Base-by-base conservation (phyloP, 129 eudicot species). In the Chrysanthemum lavandulifolium region DNA sequence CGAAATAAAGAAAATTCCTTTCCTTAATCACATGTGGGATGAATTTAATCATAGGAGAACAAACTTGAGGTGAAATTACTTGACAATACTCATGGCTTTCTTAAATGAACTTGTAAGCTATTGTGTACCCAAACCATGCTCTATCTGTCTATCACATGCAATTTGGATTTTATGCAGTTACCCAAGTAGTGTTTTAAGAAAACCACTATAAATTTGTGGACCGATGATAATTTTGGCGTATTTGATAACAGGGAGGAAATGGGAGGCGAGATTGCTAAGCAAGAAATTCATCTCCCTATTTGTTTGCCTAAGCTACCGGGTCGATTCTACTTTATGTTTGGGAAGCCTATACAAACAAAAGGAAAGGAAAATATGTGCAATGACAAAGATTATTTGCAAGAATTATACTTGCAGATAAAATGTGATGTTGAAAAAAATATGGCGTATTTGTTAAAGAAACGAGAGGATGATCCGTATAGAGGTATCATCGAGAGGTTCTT, bases 401-500 rank as follows among this genome's bases (percentile, higher is more conserved):
- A 61, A n/a, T 36, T 81, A 25, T 86, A 86, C 33, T 5, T 40
- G 66, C 74, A 86, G 13, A 73, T 84, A 25, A 78, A 81, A 62
- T 63, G 76, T 13, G 86, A 76, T 10, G 81, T 84, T 0, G 82
- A 83, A 59, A 29, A 29, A 23, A 48, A 55, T 25, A 59, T 86
- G 31, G 80, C 71, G 6, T 86, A 80, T 73, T 71, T 86, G 76
- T 58, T 65, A n/a, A 74, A 72, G 76, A 86, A 79, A 40, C 36
- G 88, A 47, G 76, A 65, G 53, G 82, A 84, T n/a, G 88, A 86
- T 78, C 88, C 86, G 0, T 81, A 81, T 11, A 77, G 91, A 49
- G 65, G 68, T 51, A 13, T 83, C 2, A n/a, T 69, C 0, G 59
- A 69, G 13, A 79, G 91, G 71, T n/a, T 77, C 51, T 4, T 72